Base-by-base conservation (phyloP, 768 basidiomycete genomes). In the Exidia glandulosa region DNA sequence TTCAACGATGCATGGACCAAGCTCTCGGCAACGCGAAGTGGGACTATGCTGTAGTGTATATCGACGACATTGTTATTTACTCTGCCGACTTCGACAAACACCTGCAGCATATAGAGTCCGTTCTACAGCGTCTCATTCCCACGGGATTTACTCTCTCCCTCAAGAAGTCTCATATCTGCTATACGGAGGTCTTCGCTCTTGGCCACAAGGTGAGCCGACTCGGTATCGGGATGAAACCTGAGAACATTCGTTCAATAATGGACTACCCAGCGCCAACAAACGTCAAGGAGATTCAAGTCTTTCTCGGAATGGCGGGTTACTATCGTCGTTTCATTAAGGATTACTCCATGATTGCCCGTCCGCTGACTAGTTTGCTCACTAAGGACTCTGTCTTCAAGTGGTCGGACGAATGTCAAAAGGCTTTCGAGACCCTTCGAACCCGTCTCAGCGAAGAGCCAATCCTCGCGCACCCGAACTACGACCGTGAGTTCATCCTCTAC, bases 1-100 rank as follows among this genome's bases (percentile, higher is more conserved):
- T 36, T 36, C 34, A 36, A 16, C 34, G 34, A 7, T 36, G 34
- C 34, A 36, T 36, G n/a, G n/a, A n/a, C n/a, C n/a, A 36, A 36
- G 34, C 34, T 36, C 34, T n/a, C n/a, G n/a, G n/a, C n/a, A n/a
- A n/a, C n/a, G n/a, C n/a, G n/a, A 36, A 36, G 34, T 36, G 34
- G 34, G 34, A 36, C 34, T 36, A 7, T 36, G 34, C 34, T 36
- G 34, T 36, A 7, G 75, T 77, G 0, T 79, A 77, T 54, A 76
- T 78, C 9, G 73, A 78, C 52, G 71, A 79, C 48, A 77, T 78
- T 1, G 68, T 77, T 0, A 66, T 76, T 0, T 77, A 67, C 57
- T 73, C 71, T 0, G 33, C 57, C 31, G 62, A 58, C 0, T 68
- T 68, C 2, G 61, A 72, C 0, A 68, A 75, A 1, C 74, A 77